Percentiles rank a stretch among this genome's conserved stretches.
Conservation (phyloP, 345 rosid species). For the Eucalyptus leucophloia region DNA sequence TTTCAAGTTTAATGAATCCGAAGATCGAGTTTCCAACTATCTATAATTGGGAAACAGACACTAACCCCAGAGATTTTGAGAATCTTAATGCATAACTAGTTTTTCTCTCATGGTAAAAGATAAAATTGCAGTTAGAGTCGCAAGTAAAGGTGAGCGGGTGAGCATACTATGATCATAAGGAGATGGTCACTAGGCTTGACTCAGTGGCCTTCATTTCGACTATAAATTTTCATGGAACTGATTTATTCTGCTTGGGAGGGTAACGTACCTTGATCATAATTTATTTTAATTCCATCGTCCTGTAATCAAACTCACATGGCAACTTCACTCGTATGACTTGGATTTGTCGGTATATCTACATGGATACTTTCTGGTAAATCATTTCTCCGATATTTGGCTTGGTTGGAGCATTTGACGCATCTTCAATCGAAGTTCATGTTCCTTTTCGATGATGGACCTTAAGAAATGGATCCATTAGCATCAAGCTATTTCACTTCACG, state of each 20-base stretch:
- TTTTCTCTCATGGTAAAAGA: neutral
- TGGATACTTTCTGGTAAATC: neutral
- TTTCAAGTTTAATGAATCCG: neutral
- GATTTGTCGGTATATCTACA: neutral
- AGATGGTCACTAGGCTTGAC: neutral
- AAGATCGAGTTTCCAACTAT: neutral
- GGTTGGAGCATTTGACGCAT: neutral
- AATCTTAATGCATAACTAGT: neutral
- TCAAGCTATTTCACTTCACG: neutral
- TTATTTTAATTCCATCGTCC: neutral
- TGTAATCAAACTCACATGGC: neutral
- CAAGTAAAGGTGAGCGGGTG: neutral
- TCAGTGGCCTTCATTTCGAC: neutral
- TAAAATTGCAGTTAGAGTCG: neutral
- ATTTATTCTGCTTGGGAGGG: neutral
- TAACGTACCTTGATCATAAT: neutral
- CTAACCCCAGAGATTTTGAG: neutral
- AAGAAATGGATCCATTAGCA: neutral
- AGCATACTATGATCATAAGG: neutral
- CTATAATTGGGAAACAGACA: neutral
- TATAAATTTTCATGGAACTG: neutral
- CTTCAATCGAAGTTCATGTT: neutral
- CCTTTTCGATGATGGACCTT: neutral
- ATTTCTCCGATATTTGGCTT: neutral
- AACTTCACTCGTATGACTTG: neutral